Percentiles rank a stretch among this genome's conserved stretches.
These are phyloP conservation scores for Coriaria nepalensis DNA, from an alignment of 306 rosid species.

Conservation along the genomic window DNA sequence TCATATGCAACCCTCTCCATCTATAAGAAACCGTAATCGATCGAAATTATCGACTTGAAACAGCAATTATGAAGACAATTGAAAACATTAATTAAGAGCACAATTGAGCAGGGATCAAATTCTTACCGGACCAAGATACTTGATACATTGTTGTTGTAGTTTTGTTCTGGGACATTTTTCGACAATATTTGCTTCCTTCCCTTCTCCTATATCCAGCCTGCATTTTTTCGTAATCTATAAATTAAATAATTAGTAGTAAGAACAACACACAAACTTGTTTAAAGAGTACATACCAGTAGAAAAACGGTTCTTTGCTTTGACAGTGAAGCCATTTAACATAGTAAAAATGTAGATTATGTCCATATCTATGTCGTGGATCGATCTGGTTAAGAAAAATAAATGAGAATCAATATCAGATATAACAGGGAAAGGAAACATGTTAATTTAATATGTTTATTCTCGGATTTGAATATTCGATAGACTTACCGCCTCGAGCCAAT, in stretches of 20 bases:
- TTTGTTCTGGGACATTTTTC: constrained; percentile 69
- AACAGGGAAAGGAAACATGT: constrained; percentile 4
- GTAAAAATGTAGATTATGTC: constrained; percentile 88
- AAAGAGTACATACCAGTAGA: constrained; percentile 68
- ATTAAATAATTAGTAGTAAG: too few species aligned
- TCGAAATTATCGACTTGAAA: constrained; percentile 6
- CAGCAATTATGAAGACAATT: constrained; percentile 1
- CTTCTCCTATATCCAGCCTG: constrained; percentile 98
- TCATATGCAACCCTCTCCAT: constrained; percentile 89
- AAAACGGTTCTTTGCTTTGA: constrained; percentile 86
- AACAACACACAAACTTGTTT: neutral
- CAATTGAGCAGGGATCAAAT: constrained; percentile 12
- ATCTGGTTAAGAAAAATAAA: constrained; percentile 35
- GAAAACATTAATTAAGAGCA: neutral
- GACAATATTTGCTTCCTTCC: constrained; percentile 63
- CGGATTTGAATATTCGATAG: neutral
- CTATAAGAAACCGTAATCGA: constrained; percentile 24
- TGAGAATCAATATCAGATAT: constrained; percentile 18
- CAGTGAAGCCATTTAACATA: constrained; percentile 82
- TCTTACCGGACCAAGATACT: constrained; percentile 95
- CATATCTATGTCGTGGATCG: constrained; percentile 96
- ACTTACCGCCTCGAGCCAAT: constrained; percentile 99
- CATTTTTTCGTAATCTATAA: neutral
- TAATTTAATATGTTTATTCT: constrained; percentile 1
- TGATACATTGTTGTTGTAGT: constrained; percentile 91